Evolutionary conservation across 2,329 filamentous ascomycete species (phyloP), one percentile per base, ranked within the genome.

Genomic region (Phialophora tarda): DNA sequence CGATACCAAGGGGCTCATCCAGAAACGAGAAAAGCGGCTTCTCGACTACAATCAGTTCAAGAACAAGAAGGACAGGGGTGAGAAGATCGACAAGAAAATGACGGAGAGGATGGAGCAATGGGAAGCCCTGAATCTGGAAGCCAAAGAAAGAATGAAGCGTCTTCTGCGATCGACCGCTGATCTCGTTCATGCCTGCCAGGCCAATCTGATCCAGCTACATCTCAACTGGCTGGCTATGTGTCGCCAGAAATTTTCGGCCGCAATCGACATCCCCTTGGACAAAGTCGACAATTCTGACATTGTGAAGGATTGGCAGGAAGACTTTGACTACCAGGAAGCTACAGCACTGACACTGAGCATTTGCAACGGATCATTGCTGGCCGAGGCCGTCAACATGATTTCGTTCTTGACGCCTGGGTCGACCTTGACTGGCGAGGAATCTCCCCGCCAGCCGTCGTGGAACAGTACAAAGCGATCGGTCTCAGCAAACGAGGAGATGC

Each of bases 11-110:
- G 86, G 93, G 66, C 90, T 95, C 3, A 97, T 98, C 87, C 91
- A 93, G 75, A 97, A 98, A 81, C 90, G 95, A 26, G 90, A 93
- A 73, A 98, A 98, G 82, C 89, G 92, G n/a, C 86, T 96, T 14
- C 82, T 94, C 17, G 93, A 97, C 75, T 98, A 91, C 77, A 92
- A 94, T 71, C 91, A 91, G 72, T 92, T 87, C 72, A 89, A 91
- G 74, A 87, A 90, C 71, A 84, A 93, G 65, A 89, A 90, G 74
- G 91, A 92, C 53, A 85, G 87, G 38, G 92, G 92, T 69, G 93
- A 96, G 78, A 96, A 92, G 72, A 84, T 92, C 12, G 94, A 98
- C 76, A 90, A 92, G 74, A 95, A 94, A 76, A 89, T 93, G 3
- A 83, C 86, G 17, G 92, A 96, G 72, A 87, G 91, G 47, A 92